Conservation (phyloP, 768 basidiomycete genomes). For the Kwoniella sp. region DNA sequence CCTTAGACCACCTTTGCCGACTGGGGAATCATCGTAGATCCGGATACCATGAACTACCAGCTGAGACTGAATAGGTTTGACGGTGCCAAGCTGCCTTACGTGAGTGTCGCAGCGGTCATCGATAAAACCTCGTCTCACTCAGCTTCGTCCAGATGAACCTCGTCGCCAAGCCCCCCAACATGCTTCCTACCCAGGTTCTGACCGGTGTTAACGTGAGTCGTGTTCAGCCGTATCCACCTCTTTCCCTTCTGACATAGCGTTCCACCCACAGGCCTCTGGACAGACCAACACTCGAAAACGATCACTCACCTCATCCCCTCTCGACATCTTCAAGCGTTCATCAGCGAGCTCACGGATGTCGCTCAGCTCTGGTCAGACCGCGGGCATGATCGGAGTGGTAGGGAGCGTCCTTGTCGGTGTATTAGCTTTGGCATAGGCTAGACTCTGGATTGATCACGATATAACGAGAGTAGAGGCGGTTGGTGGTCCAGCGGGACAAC, state of each 20-base stretch:
- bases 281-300: slow-evolving; percentile 41
- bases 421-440: no score
- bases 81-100: slow-evolving; percentile 68
- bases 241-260: background rate
- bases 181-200: slow-evolving; percentile 71
- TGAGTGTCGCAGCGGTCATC: slow-evolving; percentile 30
- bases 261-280: slow-evolving; percentile 28
- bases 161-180: slow-evolving; percentile 65
- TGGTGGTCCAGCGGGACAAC: no score
- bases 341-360: slow-evolving; percentile 15
- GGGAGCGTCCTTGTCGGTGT: no score
- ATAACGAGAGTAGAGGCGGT: no score
- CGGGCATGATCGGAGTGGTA: background rate
- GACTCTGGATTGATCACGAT: no score
- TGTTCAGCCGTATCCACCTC: background rate
- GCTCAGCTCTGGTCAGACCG: background rate
- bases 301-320: slow-evolving; percentile 19
- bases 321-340: slow-evolving; percentile 33
- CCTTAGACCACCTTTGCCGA: slow-evolving; percentile 45
- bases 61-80: slow-evolving; percentile 76
- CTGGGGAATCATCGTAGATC: slow-evolving; percentile 74
- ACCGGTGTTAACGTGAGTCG: slow-evolving; percentile 52
- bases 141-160: slow-evolving; percentile 39
- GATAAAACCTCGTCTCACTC: background rate
- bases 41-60: slow-evolving; percentile 58